Percentiles rank a stretch among this genome's conserved stretches.
phyloP scores from a whole-genome alignment of 768 basidiomycete genomes.

The Mycena chlorophos region DNA sequence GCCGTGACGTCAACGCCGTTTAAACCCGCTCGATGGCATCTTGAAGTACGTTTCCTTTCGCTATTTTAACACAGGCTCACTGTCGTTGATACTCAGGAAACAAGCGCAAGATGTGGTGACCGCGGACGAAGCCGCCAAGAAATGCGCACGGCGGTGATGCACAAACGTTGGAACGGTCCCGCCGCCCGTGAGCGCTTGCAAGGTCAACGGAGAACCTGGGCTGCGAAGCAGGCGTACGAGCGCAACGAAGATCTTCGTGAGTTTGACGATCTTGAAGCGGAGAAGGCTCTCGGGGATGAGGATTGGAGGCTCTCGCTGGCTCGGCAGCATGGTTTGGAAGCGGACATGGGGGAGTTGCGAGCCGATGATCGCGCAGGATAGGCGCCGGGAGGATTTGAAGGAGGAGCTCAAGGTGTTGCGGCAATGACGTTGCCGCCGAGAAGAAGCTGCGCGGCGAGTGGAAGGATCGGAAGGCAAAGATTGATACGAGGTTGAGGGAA shows the following conservation, averaged over 20 bases:
- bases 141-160: neutral
- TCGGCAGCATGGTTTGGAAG: neutral
- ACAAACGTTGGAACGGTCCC: neutral
- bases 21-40: conserved; percentile 15
- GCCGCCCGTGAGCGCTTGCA: neutral
- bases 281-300: neutral
- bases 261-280: neutral
- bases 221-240: neutral
- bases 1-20: conserved; percentile 14
- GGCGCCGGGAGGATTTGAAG: conserved; percentile 1
- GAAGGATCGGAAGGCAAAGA: neutral
- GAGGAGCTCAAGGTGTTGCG: conserved; percentile 1
- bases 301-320: neutral
- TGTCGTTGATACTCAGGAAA: conserved; percentile 1
- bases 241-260: neutral
- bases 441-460: neutral
- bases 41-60: no score
- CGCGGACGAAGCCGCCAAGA: neutral
- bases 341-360: neutral
- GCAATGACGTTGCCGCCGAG: neutral
- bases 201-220: neutral
- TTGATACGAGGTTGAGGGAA: neutral
- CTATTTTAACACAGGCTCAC: no score
- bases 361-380: neutral
- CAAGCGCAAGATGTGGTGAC: no score